Evolutionary conservation across 139 green algal genomes (phyloP).

Genomic region (Coccomyxa sp.): DNA sequence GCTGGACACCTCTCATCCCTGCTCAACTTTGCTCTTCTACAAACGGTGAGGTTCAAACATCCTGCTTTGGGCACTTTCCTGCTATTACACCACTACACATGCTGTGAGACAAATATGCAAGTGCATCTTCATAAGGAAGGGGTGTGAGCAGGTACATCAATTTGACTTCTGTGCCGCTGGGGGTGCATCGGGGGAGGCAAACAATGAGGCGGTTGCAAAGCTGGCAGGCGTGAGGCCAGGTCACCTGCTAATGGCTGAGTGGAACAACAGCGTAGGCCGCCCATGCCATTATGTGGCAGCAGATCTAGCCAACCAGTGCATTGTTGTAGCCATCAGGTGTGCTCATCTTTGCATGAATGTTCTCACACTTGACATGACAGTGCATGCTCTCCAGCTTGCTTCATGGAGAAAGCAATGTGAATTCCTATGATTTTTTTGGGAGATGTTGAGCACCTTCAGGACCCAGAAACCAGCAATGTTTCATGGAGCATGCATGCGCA

Average conservation of each 20-base stretch:
- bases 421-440: no score
- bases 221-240: constrained; percentile 32
- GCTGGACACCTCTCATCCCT: constrained; percentile 42
- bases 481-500: constrained; percentile 1
- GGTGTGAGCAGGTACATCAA: not conserved
- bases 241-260: constrained; percentile 38
- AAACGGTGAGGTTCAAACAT: constrained; percentile 31
- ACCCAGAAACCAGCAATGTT: not conserved
- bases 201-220: constrained; percentile 44
- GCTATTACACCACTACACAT: not conserved
- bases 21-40: constrained; percentile 35
- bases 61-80: not conserved
- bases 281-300: constrained; percentile 53
- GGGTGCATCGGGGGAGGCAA: constrained; percentile 48
- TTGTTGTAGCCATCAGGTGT: constrained; percentile 48
- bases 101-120: not conserved
- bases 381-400: no score
- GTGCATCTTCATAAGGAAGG: not conserved
- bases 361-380: not conserved
- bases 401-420: no score
- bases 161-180: constrained; percentile 42
- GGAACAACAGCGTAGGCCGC: constrained; percentile 34
- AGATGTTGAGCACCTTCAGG: no score
- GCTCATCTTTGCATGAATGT: not conserved
- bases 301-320: constrained; percentile 33